Base-by-base conservation (phyloP, 1,284 basidiomycete genomes). In the Volvariella volvacea region DNA sequence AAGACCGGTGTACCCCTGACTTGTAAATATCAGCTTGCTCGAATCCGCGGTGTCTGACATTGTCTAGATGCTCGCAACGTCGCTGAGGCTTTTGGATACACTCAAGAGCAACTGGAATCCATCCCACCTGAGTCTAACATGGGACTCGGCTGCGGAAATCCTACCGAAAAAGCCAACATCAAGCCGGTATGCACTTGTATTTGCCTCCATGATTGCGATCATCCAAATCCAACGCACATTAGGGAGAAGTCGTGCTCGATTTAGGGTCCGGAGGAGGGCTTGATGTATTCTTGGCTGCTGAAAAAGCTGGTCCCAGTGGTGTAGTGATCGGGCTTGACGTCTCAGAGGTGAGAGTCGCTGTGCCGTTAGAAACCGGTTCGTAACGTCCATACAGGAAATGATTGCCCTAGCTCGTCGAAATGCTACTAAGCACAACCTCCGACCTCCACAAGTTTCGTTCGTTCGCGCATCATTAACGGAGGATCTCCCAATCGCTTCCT, bases 211-310 rank as follows among this genome's bases (percentile, higher is more conserved):
- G 25, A 12, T 12, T 14, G 8, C 34, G 17, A 38, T 15, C 4
- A 15, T 25, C 36, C 16, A 16, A n/a, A n/a, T n/a, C 31, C 19
- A 38, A 16, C 3, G 30, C 10, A 33, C 12, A 14, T 38, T 48
- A 78, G 71, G 77, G 76, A 32, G 76, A 80, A 57, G 62, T 55
- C 1, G 67, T 77, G 3, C 55, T 80, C 2, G 73, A 80, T 55
- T 63, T 80, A 10, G 78, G 76, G 12, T 74, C 68, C 1, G 76
- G 77, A 2, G 74, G 68, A 2, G 77, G 76, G 0, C 63, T 74
- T 19, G 74, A 80, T 50, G 63, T 78, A 17, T 67, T 80, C 41
- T 63, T 77, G 4, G 71, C 75, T 0, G 74, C 73, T 2, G 48
- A 55, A 0, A 70, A 69, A 47, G 70, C 74, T 12, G 77, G 78